These are phyloP conservation scores for Neofusicoccum laricinum DNA, from an alignment of 2,329 filamentous ascomycete species.

Conservation along the genomic window DNA sequence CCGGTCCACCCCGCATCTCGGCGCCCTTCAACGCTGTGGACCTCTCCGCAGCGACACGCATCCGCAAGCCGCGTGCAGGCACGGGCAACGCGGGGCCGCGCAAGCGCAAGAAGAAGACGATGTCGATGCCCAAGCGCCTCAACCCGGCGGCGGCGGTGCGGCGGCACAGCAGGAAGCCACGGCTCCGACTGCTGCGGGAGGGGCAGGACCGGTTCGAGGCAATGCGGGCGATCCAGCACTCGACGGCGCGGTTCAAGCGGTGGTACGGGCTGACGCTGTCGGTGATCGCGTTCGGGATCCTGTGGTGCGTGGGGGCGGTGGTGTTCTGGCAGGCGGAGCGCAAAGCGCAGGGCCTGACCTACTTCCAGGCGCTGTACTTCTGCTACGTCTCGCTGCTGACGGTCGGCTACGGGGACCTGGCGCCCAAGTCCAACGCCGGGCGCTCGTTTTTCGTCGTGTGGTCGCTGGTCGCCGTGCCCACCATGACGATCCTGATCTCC, in stretches of 20 bases:
- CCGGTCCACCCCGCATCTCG: conserved; percentile 18
- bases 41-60: conserved; percentile 16
- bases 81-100: not conserved
- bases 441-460: conserved; percentile 92
- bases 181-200: conserved; percentile 55
- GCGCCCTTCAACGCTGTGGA: conserved; percentile 20
- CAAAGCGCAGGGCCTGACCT: conserved; percentile 57
- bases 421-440: conserved; percentile 73
- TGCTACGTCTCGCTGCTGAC: conserved; percentile 79
- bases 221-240: conserved; percentile 76
- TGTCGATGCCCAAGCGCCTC: not conserved
- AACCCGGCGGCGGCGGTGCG: conserved; percentile 17
- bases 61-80: not conserved
- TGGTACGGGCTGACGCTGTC: conserved; percentile 74
- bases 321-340: conserved; percentile 67
- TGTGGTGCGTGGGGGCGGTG: conserved; percentile 79
- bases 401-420: conserved; percentile 81
- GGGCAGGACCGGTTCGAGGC: conserved; percentile 68
- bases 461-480: conserved; percentile 80
- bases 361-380: conserved; percentile 83
- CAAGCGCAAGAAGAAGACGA: not conserved
- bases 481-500: conserved; percentile 71
- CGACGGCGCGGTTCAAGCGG: conserved; percentile 62
- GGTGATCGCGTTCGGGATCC: conserved; percentile 62
- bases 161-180: conserved; percentile 29